These are phyloP conservation scores for Phlegmacium glaucopus DNA, from an alignment of 768 basidiomycete genomes.

Conservation along the genomic window DNA sequence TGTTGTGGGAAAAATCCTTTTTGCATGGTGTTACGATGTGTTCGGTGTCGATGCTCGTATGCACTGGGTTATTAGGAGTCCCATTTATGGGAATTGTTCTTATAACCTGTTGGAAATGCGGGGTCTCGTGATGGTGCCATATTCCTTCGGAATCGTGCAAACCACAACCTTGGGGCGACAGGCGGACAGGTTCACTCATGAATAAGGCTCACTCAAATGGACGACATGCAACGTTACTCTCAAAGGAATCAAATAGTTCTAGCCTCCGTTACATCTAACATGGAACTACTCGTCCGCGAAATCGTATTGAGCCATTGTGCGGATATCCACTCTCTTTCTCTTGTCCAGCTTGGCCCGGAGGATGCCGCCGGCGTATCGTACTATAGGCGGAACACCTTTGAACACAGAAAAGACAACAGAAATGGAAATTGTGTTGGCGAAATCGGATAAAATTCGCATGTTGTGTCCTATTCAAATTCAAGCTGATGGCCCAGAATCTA, in stretches of 20 bases:
- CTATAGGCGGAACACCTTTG: constrained; percentile 1
- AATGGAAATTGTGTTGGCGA: constrained; percentile 13
- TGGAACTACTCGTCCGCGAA: constrained; percentile 36
- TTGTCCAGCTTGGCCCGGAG: constrained; percentile 36
- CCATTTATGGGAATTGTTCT: no score
- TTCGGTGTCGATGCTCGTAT: no score
- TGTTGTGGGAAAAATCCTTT: no score
- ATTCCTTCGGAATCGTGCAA: not conserved
- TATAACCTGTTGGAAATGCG: no score
- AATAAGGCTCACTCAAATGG: constrained; percentile 42
- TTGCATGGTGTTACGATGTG: no score
- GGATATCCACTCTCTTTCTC: constrained; percentile 59
- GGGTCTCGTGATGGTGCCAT: no score
- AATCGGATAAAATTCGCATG: constrained; percentile 17
- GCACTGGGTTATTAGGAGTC: no score
- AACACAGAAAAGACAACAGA: constrained; percentile 1
- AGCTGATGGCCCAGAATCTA: not conserved
- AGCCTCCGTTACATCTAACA: constrained; percentile 37
- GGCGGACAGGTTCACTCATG: constrained; percentile 32
- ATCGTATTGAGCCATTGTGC: constrained; percentile 51
- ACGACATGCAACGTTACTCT: constrained; percentile 39
- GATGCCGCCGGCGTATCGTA: constrained; percentile 29
- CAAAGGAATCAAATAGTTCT: constrained; percentile 36
- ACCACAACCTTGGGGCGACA: constrained; percentile 3
- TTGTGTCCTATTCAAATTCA: constrained; percentile 4